Evolutionary conservation across 352 stramenopile species (phyloP).

Genomic region (Globisporangium canariense): DNA sequence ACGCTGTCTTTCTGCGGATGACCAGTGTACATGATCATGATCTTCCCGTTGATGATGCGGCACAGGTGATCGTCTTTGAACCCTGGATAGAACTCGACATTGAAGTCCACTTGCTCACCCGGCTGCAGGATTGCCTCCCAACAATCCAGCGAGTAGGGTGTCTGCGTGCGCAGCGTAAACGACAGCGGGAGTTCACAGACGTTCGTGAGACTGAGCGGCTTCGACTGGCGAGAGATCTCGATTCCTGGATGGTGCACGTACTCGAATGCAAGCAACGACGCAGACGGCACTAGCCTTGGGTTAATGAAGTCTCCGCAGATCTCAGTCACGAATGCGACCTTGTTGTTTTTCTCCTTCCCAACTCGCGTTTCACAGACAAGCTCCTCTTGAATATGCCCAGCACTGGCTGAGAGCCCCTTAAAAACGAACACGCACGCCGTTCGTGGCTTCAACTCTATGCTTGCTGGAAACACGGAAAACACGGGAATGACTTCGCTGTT

Average conservation of each 20-base stretch:
- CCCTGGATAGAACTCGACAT: slow-evolving; percentile 92
- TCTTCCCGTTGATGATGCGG: slow-evolving; percentile 82
- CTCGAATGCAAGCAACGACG: slow-evolving; percentile 70
- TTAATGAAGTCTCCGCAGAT: slow-evolving; percentile 90
- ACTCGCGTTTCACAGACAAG: slow-evolving; percentile 90
- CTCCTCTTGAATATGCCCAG: slow-evolving; percentile 74
- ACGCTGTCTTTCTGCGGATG: slow-evolving; percentile 91
- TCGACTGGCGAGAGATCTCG: slow-evolving; percentile 57
- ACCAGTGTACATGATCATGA: slow-evolving; percentile 80
- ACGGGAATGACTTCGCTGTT: slow-evolving; percentile 46
- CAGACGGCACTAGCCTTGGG: slow-evolving; percentile 80
- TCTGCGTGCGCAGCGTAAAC: slow-evolving; percentile 88
- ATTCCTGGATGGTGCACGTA: slow-evolving; percentile 84
- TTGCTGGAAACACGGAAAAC: slow-evolving; percentile 89
- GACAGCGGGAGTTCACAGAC: slow-evolving; percentile 83
- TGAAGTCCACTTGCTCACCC: slow-evolving; percentile 70
- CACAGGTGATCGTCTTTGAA: slow-evolving; percentile 91
- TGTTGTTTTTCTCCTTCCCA: slow-evolving; percentile 90
- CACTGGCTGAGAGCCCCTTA: slow-evolving; percentile 64
- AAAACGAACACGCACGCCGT: slow-evolving; percentile 94
- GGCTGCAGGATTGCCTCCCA: slow-evolving; percentile 88
- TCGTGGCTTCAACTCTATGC: slow-evolving; percentile 91
- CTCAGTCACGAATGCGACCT: slow-evolving; percentile 85
- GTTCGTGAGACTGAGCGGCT: slow-evolving; percentile 87
- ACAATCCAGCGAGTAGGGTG: slow-evolving; percentile 90